Conservation (phyloP, 2,329 filamentous ascomycete species). For the Fusarium penzigii region DNA sequence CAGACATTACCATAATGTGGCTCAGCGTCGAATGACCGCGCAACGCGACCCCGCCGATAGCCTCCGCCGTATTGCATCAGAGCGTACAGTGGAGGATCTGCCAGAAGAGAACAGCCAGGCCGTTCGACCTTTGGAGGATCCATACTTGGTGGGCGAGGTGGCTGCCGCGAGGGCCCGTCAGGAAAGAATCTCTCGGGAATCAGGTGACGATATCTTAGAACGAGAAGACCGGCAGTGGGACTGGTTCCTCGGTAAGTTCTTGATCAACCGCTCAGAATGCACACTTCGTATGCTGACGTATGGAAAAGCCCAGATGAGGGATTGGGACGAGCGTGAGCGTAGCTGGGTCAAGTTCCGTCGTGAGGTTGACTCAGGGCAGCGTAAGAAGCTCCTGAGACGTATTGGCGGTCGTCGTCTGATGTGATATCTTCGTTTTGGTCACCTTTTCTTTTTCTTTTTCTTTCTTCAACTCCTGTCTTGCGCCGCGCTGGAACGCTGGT, state of each 20-base stretch:
- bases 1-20: slow-evolving; percentile 64
- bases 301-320: slow-evolving; percentile 49
- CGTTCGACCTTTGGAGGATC: slow-evolving; percentile 62
- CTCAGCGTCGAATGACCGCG: slow-evolving; percentile 58
- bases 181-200: slow-evolving; percentile 59
- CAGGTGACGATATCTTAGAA: slow-evolving; percentile 54
- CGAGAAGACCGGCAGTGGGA: slow-evolving; percentile 63
- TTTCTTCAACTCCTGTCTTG: not conserved
- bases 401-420: slow-evolving; percentile 37
- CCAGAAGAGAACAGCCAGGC: slow-evolving; percentile 14
- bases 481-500: slow-evolving; percentile 23
- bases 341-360: slow-evolving; percentile 47
- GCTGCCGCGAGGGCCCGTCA: slow-evolving; percentile 59
- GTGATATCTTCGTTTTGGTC: slow-evolving; percentile 16
- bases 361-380: slow-evolving; percentile 36
- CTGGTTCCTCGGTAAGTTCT: slow-evolving; percentile 56
- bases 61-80: slow-evolving; percentile 24
- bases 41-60: slow-evolving; percentile 37
- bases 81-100: slow-evolving; percentile 16
- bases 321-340: slow-evolving; percentile 52
- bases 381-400: slow-evolving; percentile 43
- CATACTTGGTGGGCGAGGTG: slow-evolving; percentile 65
- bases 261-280: slow-evolving; percentile 1
- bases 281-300: slow-evolving; percentile 12
- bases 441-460: not conserved